A percentile compares a stretch with the other conserved stretches of the same genome.
Evolutionary conservation across 2,329 filamentous ascomycete species (phyloP).

Genomic region (Clathrospora elynae): DNA sequence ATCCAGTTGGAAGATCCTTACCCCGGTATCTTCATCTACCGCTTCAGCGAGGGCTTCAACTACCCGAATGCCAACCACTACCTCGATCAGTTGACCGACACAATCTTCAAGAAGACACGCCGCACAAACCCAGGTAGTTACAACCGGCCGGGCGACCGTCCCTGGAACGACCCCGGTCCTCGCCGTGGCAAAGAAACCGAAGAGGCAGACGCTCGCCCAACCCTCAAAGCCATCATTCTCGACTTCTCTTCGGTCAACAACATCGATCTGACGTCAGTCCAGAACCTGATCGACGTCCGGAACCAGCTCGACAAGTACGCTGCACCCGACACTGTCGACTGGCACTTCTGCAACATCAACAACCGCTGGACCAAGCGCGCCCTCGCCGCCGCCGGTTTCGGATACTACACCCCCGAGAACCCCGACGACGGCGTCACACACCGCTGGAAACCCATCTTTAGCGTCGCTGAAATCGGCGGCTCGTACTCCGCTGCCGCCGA

Average conservation of each 20-base stretch:
- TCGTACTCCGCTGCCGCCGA: constrained; percentile 71
- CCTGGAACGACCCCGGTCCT: constrained; percentile 94
- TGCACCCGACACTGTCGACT: constrained; percentile 81
- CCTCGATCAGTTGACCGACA: constrained; percentile 67
- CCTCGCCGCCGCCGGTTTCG: constrained; percentile 87
- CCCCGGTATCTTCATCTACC: constrained; percentile 94
- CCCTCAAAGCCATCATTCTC: constrained; percentile 84
- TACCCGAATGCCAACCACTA: constrained; percentile 94
- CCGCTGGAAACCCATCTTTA: constrained; percentile 92
- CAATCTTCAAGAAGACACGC: constrained; percentile 65
- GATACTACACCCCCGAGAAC: constrained; percentile 67
- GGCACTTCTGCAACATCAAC: constrained; percentile 91
- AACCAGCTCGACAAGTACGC: constrained; percentile 94
- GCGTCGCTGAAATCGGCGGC: constrained; percentile 85
- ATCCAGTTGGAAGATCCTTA: constrained; percentile 79
- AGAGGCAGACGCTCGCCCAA: constrained; percentile 62
- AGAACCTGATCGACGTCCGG: constrained; percentile 90
- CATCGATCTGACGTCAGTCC: constrained; percentile 89
- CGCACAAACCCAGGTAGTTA: constrained; percentile 75
- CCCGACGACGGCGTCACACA: constrained; percentile 60
- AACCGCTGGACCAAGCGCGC: constrained; percentile 95
- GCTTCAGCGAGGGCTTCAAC: constrained; percentile 94
- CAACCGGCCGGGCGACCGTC: constrained; percentile 66
- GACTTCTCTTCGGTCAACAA: constrained; percentile 96
- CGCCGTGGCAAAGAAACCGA: constrained; percentile 57